Evolutionary conservation across 1,284 basidiomycete species (phyloP), one percentile per base, ranked within the genome.

Genomic region (Ceratorhiza oryzae-sativae): DNA sequence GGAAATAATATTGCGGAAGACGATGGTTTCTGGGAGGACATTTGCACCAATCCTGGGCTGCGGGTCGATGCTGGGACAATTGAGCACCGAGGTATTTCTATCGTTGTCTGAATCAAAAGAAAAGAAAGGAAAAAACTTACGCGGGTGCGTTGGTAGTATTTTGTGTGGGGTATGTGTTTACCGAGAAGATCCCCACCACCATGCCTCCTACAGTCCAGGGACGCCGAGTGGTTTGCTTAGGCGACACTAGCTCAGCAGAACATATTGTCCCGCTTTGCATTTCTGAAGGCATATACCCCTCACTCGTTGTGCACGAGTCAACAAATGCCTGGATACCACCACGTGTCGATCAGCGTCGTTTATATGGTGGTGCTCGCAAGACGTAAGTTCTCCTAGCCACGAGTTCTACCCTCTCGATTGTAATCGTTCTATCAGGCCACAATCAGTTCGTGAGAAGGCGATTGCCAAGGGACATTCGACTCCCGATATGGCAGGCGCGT

Each of bases 81-180:
- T 72, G 77, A 83, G 36, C 95, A 97, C 80, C 86, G 94, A 82
- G 90, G 94, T 93, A 72, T 72, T 83, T 77, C 36, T 49, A 71
- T n/a, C 27, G 48, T 59, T 30, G 27, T 23, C 49, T 18, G 45
- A 72, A n/a, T n/a, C n/a, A n/a, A n/a, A n/a, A n/a, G n/a, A n/a
- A n/a, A n/a, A n/a, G n/a, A n/a, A 18, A 20, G 32, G 68, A 56
- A 20, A 27, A 30, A n/a, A 2, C 61, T 34, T 27, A 39, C 9
- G 67, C 36, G 36, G 36, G 63, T 71, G 32, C 23, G 13, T 34
- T 45, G 15, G 86, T 75, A 95, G 94, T 92, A 73, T 88, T 91
- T 1, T 93, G 92, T 75, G 81, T 95, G 53, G 95, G 94, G 15
- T 97, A 91, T 78, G 82, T 94, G 34, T 85, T 97, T 73, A 84